Evolutionary conservation across 2,329 filamentous ascomycete species (phyloP).

Genomic region (Cladophialophora chaetospira): DNA sequence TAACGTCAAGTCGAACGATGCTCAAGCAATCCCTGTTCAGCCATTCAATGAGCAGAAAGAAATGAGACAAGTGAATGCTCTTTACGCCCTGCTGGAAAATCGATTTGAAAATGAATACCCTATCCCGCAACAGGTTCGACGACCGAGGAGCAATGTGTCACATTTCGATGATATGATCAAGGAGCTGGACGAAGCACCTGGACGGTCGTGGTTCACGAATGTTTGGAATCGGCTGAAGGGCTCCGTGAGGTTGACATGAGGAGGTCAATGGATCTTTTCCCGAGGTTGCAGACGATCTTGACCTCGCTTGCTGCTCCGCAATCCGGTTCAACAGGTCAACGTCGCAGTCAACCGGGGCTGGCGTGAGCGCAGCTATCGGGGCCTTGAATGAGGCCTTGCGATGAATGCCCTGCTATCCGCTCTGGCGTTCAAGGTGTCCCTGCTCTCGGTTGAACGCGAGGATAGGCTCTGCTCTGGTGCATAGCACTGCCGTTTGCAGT

Average conservation of each 20-base stretch:
- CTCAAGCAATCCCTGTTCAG: slow-evolving; percentile 26
- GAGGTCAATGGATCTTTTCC: not conserved
- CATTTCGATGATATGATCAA: slow-evolving; percentile 56
- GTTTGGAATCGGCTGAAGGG: slow-evolving; percentile 51
- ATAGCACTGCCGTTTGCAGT: no score
- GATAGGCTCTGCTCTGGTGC: no score
- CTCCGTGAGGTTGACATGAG: slow-evolving; percentile 24
- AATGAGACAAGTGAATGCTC: slow-evolving; percentile 56
- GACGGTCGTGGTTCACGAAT: slow-evolving; percentile 49
- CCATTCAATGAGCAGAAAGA: slow-evolving; percentile 40
- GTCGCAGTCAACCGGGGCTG: no score
- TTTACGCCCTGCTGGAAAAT: slow-evolving; percentile 63
- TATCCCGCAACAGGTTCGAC: slow-evolving; percentile 49
- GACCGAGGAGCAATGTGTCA: slow-evolving; percentile 53
- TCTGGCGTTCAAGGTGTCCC: no score
- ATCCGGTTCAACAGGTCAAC: no score
- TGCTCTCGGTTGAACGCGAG: no score
- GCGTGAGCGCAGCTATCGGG: no score
- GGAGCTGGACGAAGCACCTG: slow-evolving; percentile 58
- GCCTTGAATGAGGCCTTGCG: no score
- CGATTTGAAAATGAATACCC: slow-evolving; percentile 57
- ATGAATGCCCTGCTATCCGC: no score
- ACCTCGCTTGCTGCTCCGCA: no score
- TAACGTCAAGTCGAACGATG: slow-evolving; percentile 28
- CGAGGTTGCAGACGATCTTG: no score